A percentile compares a stretch with the other conserved stretches of the same genome.
These are phyloP conservation scores for Lactarius quietus DNA, from an alignment of 768 basidiomycete genomes.

Conservation along the genomic window DNA sequence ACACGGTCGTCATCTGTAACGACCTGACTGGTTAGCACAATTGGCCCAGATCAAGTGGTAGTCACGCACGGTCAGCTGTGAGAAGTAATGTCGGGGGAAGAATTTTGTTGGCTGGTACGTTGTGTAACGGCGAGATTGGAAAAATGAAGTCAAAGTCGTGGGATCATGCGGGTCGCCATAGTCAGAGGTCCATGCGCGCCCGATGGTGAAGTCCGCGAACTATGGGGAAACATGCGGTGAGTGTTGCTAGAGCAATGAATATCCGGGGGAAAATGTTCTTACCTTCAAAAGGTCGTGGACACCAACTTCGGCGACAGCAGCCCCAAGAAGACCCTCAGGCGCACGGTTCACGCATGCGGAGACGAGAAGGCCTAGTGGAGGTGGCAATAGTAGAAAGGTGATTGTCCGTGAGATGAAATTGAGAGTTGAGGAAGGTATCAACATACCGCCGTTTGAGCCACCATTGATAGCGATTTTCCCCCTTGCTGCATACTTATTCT, in stretches of 20 bases:
- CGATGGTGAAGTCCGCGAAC: slow-evolving; percentile 77
- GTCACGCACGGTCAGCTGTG: slow-evolving; percentile 72
- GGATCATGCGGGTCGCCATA: slow-evolving; percentile 69
- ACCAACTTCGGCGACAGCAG: slow-evolving; percentile 76
- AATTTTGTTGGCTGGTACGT: slow-evolving; percentile 55
- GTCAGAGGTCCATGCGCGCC: slow-evolving; percentile 75
- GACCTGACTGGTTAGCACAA: neutral
- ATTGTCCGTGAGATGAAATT: neutral
- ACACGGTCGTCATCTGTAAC: slow-evolving; percentile 75
- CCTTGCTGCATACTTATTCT: slow-evolving; percentile 62
- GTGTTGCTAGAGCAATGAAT: neutral
- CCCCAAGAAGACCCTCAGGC: slow-evolving; percentile 72
- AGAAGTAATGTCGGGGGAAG: slow-evolving; percentile 72
- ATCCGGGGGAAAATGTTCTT: slow-evolving; percentile 14
- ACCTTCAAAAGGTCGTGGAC: slow-evolving; percentile 80
- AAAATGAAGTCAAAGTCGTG: slow-evolving; percentile 83
- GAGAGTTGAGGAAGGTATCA: neutral
- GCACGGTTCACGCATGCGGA: slow-evolving; percentile 83
- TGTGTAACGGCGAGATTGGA: slow-evolving; percentile 78
- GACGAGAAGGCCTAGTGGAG: slow-evolving; percentile 59
- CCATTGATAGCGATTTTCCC: slow-evolving; percentile 78
- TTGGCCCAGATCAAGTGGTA: neutral
- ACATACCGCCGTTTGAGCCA: slow-evolving; percentile 73
- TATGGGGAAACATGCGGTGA: slow-evolving; percentile 28
- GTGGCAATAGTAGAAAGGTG: neutral